phyloP scores from a whole-genome alignment of 768 basidiomycete genomes.

The Pholiota molesta region DNA sequence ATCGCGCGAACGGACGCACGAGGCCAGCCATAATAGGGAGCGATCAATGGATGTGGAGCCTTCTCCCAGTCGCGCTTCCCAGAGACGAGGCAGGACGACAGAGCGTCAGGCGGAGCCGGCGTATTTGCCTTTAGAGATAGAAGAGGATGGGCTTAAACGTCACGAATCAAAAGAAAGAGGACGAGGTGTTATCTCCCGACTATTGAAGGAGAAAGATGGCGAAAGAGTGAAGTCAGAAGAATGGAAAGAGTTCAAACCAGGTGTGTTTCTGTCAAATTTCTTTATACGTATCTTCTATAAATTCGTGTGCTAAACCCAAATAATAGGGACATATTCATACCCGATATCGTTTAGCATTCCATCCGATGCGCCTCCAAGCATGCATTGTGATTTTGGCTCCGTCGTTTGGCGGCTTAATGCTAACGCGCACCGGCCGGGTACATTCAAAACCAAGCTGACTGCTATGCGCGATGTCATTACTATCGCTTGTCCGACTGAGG shows the following conservation, averaged over 20 bases:
- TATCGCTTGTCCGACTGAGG: slow-evolving; percentile 76
- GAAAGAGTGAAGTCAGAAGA: slow-evolving; percentile 5
- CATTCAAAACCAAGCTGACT: slow-evolving; percentile 72
- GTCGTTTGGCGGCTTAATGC: slow-evolving; percentile 84
- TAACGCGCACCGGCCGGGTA: slow-evolving; percentile 80
- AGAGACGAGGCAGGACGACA: slow-evolving; percentile 37
- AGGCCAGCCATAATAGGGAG: background rate
- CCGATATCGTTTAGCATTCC: slow-evolving; percentile 93
- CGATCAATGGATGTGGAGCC: slow-evolving; percentile 19
- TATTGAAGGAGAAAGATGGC: slow-evolving; percentile 22
- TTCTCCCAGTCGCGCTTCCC: slow-evolving; percentile 14
- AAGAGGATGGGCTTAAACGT: slow-evolving; percentile 14
- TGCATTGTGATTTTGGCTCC: slow-evolving; percentile 74
- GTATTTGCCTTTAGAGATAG: background rate
- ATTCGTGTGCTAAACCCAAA: background rate
- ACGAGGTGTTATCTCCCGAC: slow-evolving; percentile 40
- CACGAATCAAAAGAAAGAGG: slow-evolving; percentile 29
- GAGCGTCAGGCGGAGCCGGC: slow-evolving; percentile 26
- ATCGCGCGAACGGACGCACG: slow-evolving; percentile 21
- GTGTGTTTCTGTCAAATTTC: slow-evolving; percentile 38
- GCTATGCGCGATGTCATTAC: slow-evolving; percentile 74
- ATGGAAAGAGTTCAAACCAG: slow-evolving; percentile 74
- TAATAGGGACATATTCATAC: slow-evolving; percentile 85
- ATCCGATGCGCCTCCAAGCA: slow-evolving; percentile 72
- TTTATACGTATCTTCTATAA: too few relatives aligned